phyloP scores from a whole-genome alignment of 768 basidiomycete genomes.

The Tricholoma flavovirens region DNA sequence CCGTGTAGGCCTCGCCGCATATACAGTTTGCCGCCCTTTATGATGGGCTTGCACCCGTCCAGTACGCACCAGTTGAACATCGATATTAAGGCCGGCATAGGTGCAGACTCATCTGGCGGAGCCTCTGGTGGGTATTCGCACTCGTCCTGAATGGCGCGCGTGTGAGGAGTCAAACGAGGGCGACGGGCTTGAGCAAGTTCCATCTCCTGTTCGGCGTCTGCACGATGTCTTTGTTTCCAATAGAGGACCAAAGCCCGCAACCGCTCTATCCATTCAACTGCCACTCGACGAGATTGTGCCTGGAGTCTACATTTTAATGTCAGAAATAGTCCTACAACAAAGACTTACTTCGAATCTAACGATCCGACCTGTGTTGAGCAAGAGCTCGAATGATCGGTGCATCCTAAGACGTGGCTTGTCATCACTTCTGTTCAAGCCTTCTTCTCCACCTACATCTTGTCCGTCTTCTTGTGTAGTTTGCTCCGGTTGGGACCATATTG shows the following conservation, averaged over 20 bases:
- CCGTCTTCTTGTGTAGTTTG: constrained; percentile 45
- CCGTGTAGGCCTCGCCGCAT: constrained; percentile 65
- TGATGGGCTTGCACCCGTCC: constrained; percentile 70
- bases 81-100: constrained; percentile 51
- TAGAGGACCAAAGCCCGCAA: constrained; percentile 67
- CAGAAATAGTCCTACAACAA: neutral
- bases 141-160: constrained; percentile 34
- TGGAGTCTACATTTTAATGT: constrained; percentile 21
- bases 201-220: constrained; percentile 79
- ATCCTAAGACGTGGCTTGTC: constrained; percentile 47
- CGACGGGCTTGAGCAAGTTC: constrained; percentile 59
- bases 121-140: constrained; percentile 43
- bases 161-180: constrained; percentile 54
- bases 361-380: constrained; percentile 61
- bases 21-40: constrained; percentile 69
- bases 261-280: constrained; percentile 81
- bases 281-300: constrained; percentile 60
- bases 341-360: constrained; percentile 72
- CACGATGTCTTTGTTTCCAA: constrained; percentile 73
- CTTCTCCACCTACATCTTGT: constrained; percentile 63
- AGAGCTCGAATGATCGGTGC: constrained; percentile 72
- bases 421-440: constrained; percentile 33
- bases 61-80: constrained; percentile 88
- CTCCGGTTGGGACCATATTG: constrained; percentile 30
- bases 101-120: constrained; percentile 45